Percentiles rank a stretch among this genome's conserved stretches.
Evolutionary conservation across 768 basidiomycete species (phyloP).

Genomic region (Suillus weaverae): DNA sequence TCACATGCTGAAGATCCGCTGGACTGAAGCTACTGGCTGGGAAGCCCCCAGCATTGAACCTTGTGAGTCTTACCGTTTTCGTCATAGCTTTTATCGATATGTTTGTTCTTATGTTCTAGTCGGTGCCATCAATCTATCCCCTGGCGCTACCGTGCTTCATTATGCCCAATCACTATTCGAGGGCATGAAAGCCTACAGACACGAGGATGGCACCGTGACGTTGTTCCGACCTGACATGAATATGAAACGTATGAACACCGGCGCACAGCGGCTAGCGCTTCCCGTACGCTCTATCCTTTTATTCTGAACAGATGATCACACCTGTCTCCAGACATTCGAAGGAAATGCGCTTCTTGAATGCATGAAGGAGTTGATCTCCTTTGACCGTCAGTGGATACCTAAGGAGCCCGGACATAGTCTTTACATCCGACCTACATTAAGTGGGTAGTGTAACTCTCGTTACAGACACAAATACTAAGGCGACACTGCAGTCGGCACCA

Average conservation of each 20-base stretch:
- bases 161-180: slow-evolving; percentile 93
- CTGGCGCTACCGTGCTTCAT: slow-evolving; percentile 73
- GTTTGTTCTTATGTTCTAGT: slow-evolving; percentile 18
- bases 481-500: slow-evolving; percentile 64
- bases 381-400: slow-evolving; percentile 93
- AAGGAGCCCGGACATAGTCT: slow-evolving; percentile 84
- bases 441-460: slow-evolving; percentile 26
- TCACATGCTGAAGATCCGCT: slow-evolving; percentile 82
- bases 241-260: slow-evolving; percentile 92
- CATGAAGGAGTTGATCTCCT: slow-evolving; percentile 80
- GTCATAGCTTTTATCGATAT: slow-evolving; percentile 11
- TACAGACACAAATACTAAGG: slow-evolving; percentile 8
- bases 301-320: slow-evolving; percentile 5
- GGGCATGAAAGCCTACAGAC: slow-evolving; percentile 92
- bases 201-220: slow-evolving; percentile 67
- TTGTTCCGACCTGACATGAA: slow-evolving; percentile 97
- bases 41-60: slow-evolving; percentile 78
- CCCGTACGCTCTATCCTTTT: slow-evolving; percentile 50
- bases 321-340: slow-evolving; percentile 61
- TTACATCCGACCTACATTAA: slow-evolving; percentile 85
- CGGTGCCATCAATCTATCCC: slow-evolving; percentile 24
- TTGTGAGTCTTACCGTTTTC: slow-evolving; percentile 49
- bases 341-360: slow-evolving; percentile 71
- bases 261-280: slow-evolving; percentile 74
- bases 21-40: slow-evolving; percentile 78